Conservation (phyloP, 768 basidiomycete genomes). For the Chalciporus pseudorubinellus region DNA sequence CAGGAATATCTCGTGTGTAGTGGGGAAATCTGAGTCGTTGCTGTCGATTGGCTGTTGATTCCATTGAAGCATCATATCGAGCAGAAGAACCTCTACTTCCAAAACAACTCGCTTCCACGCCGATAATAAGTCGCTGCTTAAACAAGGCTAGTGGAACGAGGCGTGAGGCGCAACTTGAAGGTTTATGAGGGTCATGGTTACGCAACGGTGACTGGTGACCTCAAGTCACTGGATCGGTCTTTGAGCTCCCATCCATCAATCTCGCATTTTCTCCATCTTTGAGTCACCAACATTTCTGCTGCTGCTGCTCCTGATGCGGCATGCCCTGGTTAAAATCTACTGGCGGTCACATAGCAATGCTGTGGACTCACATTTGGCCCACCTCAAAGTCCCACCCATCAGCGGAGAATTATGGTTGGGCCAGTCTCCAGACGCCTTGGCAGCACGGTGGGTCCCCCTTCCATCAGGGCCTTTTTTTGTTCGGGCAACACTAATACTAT, state of each 20-base stretch:
- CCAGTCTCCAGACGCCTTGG: not conserved
- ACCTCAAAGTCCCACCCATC: not conserved
- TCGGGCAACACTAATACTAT: not conserved
- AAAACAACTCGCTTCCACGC: not conserved
- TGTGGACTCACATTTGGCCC: not conserved
- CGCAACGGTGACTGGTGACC: not conserved
- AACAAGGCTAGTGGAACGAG: conserved; percentile 9
- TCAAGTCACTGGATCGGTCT: not conserved
- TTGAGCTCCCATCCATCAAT: conserved; percentile 1
- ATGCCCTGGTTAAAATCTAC: not conserved
- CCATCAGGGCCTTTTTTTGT: not conserved
- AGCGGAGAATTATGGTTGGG: not conserved
- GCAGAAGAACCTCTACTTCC: not conserved
- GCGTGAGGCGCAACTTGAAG: too few relatives aligned
- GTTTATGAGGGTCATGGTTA: too few relatives aligned
- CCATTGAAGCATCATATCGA: not conserved
- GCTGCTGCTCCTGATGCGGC: not conserved
- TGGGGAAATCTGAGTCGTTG: not conserved
- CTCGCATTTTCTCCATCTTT: not conserved
- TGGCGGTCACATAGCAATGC: not conserved
- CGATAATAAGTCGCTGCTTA: not conserved
- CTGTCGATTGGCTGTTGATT: not conserved
- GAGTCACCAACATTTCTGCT: not conserved
- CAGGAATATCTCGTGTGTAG: too few relatives aligned
- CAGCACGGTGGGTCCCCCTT: not conserved